These are phyloP conservation scores for Diaporthe ampelina DNA, from an alignment of 2,329 filamentous ascomycete species.

Conservation along the genomic window DNA sequence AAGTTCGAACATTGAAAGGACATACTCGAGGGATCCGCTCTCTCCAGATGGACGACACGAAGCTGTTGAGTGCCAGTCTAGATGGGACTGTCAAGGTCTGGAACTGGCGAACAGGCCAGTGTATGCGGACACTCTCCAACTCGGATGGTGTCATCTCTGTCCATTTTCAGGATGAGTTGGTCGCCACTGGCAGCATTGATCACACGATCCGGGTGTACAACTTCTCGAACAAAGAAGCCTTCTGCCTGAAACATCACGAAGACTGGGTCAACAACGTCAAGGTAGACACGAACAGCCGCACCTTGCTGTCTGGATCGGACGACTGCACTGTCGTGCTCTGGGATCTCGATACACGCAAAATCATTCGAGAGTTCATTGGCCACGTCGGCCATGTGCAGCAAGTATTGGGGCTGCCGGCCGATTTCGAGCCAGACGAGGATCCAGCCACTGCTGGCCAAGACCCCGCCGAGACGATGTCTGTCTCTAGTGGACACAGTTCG, in stretches of 20 bases:
- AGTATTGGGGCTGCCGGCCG: constrained; percentile 83
- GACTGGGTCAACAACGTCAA: constrained; percentile 99
- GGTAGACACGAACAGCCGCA: constrained; percentile 85
- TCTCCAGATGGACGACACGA: constrained; percentile 92
- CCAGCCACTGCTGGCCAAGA: constrained; percentile 57
- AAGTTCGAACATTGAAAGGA: constrained; percentile 85
- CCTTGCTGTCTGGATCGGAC: constrained; percentile 92
- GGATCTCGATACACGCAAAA: constrained; percentile 88
- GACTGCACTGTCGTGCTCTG: constrained; percentile 92
- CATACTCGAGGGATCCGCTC: constrained; percentile 88
- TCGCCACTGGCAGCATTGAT: constrained; percentile 92
- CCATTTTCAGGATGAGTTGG: constrained; percentile 86
- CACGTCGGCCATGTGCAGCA: constrained; percentile 98
- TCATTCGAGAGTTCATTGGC: constrained; percentile 83
- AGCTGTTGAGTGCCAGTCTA: constrained; percentile 90
- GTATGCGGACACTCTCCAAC: constrained; percentile 86
- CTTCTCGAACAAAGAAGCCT: constrained; percentile 86
- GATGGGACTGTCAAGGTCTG: constrained; percentile 92
- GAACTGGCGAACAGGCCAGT: constrained; percentile 95
- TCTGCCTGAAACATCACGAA: constrained; percentile 83
- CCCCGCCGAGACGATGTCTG: constrained; percentile 67
- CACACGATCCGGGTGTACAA: constrained; percentile 94
- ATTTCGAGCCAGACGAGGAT: constrained; percentile 89
- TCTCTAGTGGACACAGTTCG: constrained; percentile 62
- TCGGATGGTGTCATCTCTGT: constrained; percentile 86